Evolutionary conservation across 139 green algal species (phyloP), one percentile per base, ranked within the genome.

Genomic region (Microglena sp.): DNA sequence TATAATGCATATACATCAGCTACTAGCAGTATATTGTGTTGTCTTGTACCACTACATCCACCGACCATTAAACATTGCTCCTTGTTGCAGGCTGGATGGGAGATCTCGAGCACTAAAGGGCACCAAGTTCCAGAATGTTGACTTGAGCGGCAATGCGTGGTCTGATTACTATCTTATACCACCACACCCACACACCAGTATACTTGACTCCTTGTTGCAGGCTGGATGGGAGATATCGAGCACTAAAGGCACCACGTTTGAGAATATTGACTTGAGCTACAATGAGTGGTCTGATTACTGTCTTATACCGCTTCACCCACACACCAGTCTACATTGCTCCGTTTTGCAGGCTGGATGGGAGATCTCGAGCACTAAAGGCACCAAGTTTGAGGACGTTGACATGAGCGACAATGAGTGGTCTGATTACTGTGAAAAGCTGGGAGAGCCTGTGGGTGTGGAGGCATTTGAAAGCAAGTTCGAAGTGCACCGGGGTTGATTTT

Each of bases 361-460:
- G 24, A 31, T 64, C 7, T 11, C 24, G 29, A 45, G 29, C 56
- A 64, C 29, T 44, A 40, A 6, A 24, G 59, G 59, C 8, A 66
- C 32, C 5, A 30, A 33, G 26, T 66, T 66, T 26, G 18, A 53
- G 29, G 59, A 66, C n/a, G 35, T 66, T 7, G 59, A 66, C 31
- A 7, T 66, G 59, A 53, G 6, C 4, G 59, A 66, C 22, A 27
- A 45, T 8, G 59, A 66, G 31, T 66, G 59, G 59, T 36, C 59
- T 18, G 59, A 66, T 26, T 66, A 66, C 31, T 21, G 31, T 55
- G 59, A 66, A 15, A 66, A 66, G 59, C 15, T 54, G 33, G 59
- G 59, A 32, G 59, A 55, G 15, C 27, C 18, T 27, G 35, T 66
- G 35, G 33, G 33, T 5, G 26, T 66, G 18, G 29, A 30, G 28